Conservation (phyloP, 108 stramenopile species). For the Conticribra weissflogii region DNA sequence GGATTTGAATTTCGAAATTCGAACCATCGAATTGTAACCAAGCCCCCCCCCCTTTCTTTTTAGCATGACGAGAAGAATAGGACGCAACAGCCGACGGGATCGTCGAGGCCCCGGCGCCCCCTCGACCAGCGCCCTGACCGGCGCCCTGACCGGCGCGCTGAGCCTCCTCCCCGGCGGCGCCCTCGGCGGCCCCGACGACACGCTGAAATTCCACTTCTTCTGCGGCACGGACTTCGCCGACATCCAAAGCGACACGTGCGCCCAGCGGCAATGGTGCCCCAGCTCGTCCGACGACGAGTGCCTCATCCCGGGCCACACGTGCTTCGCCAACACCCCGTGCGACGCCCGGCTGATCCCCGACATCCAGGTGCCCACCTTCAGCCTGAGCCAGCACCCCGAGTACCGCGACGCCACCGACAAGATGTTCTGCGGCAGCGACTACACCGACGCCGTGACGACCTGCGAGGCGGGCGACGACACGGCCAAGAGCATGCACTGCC, state of each 20-base stretch:
- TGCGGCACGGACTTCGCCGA: slow-evolving; percentile 52
- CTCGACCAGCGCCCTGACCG: not conserved
- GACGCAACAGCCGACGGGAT: too few species aligned
- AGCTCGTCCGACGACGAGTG: slow-evolving; percentile 44
- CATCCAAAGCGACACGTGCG: slow-evolving; percentile 48
- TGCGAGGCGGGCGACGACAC: slow-evolving; percentile 32
- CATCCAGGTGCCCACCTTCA: slow-evolving; percentile 41
- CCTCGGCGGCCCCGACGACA: slow-evolving; percentile 3
- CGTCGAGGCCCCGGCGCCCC: too few species aligned
- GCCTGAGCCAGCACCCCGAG: slow-evolving; percentile 25
- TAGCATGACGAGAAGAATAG: too few species aligned
- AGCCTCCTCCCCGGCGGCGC: too few species aligned
- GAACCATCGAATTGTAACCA: too few species aligned
- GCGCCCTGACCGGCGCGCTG: not conserved
- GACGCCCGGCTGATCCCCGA: slow-evolving; percentile 35
- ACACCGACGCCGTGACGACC: slow-evolving; percentile 21
- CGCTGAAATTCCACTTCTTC: slow-evolving; percentile 45
- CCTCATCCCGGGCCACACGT: slow-evolving; percentile 37
- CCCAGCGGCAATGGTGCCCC: slow-evolving; percentile 48
- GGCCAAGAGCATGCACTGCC: slow-evolving; percentile 34
- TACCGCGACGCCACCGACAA: slow-evolving; percentile 35
- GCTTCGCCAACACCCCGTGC: slow-evolving; percentile 57
- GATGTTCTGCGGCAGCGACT: slow-evolving; percentile 46
- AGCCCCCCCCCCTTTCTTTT: too few species aligned
- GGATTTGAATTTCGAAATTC: too few species aligned